Evolutionary conservation across 2,329 filamentous ascomycete species (phyloP), one percentile per base, ranked within the genome.

Genomic region (Ilyonectria mors-panacis): DNA sequence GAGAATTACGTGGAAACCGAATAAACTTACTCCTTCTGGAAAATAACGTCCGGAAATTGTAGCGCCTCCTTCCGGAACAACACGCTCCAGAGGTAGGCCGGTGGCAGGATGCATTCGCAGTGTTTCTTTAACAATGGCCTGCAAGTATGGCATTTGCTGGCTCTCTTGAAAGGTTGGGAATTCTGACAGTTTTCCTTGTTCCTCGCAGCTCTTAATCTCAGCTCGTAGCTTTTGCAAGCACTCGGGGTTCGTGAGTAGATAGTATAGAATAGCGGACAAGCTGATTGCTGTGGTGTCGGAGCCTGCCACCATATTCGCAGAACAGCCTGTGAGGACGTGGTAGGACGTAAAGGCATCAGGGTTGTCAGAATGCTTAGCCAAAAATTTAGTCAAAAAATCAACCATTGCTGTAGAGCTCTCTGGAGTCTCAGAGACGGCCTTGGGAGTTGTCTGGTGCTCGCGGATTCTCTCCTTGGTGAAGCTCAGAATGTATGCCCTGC

Each of bases 221-320:
- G 33, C 30, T 1, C 59, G 55, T 0, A 75, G 26, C 7, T 33
- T 71, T 0, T 59, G 17, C 7, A 75, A 4, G 0, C 68, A 68
- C 15, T 6, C 4, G 0, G 73, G 70, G 1, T 65, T 63, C 26
- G 65, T 71, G 0, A 75, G 55, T 0, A 75, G 47, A 26, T 74
- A 60, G 35, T 75, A 74, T 4, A 75, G 9, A 19, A 73, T 62
- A 2, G 73, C 71, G 0, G 70, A 73, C 0, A 75, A 66, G 6
- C 70, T 71, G 15, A 75, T 75, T 0, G 73, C 73, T 0, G 73
- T 75, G 0, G 73, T 75, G 4, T 75, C 73, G 2, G 73, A 75
- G 0, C 73, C 73, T 0, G 73, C 73, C 0, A 74, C 70, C 70
- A 75, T 75, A 0, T 75, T 75, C 0, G 73, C 68, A 1, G 63